These are phyloP conservation scores for Violaceomyces palustris DNA, from an alignment of 1,284 basidiomycete genomes.

Conservation along the genomic window DNA sequence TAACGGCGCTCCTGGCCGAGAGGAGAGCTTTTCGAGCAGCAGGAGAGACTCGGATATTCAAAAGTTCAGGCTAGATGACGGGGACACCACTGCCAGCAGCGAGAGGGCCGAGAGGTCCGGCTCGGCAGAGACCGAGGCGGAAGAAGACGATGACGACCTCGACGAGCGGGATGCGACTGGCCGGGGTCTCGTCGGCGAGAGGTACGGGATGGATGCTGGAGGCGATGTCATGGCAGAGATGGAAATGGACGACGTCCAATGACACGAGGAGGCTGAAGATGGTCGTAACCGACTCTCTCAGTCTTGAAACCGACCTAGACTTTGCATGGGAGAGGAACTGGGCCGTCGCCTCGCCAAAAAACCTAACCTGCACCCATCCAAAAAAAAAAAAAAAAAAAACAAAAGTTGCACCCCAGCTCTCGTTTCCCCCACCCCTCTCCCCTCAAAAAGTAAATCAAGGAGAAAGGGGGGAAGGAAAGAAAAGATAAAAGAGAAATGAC, in stretches of 20 bases:
- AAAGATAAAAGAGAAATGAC: no score
- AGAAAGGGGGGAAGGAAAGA: no score
- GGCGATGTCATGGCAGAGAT: constrained; percentile 50
- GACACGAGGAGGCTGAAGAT: constrained; percentile 1
- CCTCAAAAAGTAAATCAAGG: no score
- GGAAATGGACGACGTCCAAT: constrained; percentile 50
- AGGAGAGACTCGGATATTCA: constrained; percentile 3
- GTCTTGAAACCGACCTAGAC: neutral
- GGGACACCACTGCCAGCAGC: constrained; percentile 15
- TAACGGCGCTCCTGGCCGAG: neutral
- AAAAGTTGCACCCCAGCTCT: neutral
- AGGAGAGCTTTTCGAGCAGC: neutral
- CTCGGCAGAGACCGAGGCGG: constrained; percentile 45
- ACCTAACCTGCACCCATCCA: constrained; percentile 3
- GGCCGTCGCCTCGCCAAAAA: neutral
- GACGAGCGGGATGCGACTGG: constrained; percentile 46
- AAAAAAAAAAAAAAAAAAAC: neutral
- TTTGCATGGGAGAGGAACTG: neutral
- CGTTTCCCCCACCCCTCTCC: no score
- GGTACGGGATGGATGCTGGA: constrained; percentile 44
- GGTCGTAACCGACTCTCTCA: no score
- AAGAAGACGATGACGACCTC: constrained; percentile 46
- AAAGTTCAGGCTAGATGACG: constrained; percentile 21
- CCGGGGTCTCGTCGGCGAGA: constrained; percentile 48
- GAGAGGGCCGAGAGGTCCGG: constrained; percentile 22